A percentile compares a stretch with the other conserved stretches of the same genome.
phyloP scores from a whole-genome alignment of 2,329 filamentous ascomycete species.

The Beauveria sp. region DNA sequence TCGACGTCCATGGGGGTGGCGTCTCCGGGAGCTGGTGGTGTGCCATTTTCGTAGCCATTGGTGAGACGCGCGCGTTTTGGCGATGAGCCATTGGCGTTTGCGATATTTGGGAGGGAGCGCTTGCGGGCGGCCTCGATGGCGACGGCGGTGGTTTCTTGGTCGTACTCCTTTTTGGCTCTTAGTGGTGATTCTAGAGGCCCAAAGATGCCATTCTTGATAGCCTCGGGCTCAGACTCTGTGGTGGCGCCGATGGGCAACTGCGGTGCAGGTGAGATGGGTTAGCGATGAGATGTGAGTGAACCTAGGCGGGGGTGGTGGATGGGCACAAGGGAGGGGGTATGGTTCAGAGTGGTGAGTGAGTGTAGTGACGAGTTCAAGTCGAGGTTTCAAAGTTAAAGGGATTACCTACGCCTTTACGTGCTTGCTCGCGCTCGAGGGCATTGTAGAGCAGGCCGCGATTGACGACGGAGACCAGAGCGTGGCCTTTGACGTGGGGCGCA shows the following conservation, averaged over 20 bases:
- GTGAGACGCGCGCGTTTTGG: slow-evolving; percentile 52
- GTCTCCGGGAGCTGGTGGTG: slow-evolving; percentile 23
- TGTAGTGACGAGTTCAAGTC: too few relatives aligned
- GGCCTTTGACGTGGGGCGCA: slow-evolving; percentile 56
- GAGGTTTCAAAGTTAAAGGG: neutral
- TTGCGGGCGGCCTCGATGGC: slow-evolving; percentile 41
- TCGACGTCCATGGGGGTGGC: slow-evolving; percentile 56
- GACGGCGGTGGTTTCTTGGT: slow-evolving; percentile 28
- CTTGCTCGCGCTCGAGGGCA: slow-evolving; percentile 49
- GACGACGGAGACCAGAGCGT: slow-evolving; percentile 54
- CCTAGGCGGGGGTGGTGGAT: neutral
- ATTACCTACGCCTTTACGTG: slow-evolving; percentile 39
- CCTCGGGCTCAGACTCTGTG: slow-evolving; percentile 33
- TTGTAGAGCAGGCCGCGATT: slow-evolving; percentile 58
- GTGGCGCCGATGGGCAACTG: slow-evolving; percentile 42
- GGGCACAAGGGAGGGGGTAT: slow-evolving; percentile 4
- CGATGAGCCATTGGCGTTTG: slow-evolving; percentile 51
- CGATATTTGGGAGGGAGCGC: slow-evolving; percentile 38
- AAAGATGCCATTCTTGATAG: slow-evolving; percentile 46
- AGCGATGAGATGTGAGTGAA: neutral
- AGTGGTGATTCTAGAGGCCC: slow-evolving; percentile 44
- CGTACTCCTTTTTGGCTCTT: slow-evolving; percentile 32
- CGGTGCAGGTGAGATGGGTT: slow-evolving; percentile 24
- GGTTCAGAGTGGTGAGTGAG: neutral
- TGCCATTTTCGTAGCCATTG: slow-evolving; percentile 51